phyloP scores from a whole-genome alignment of 2,329 filamentous ascomycete species.

The Gnomoniopsis smithogilvyi region DNA sequence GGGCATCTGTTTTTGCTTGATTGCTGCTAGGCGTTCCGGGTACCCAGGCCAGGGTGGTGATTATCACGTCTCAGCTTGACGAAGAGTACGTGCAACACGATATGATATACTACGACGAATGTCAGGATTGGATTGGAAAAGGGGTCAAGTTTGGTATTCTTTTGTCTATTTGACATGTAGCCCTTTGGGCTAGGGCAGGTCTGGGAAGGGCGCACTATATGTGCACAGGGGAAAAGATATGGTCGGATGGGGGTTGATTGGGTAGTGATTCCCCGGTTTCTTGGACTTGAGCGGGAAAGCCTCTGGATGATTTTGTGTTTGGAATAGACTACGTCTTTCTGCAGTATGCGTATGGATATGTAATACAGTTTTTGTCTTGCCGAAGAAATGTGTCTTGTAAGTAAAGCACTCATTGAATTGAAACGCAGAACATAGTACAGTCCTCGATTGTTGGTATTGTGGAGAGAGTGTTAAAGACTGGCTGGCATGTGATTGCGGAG shows the following conservation, averaged over 20 bases:
- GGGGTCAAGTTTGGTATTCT: neutral
- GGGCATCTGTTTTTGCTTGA: neutral
- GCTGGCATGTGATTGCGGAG: too few relatives aligned
- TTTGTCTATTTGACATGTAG: neutral
- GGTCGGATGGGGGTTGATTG: neutral
- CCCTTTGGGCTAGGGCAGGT: neutral
- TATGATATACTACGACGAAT: neutral
- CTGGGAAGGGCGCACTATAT: neutral
- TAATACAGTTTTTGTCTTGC: neutral
- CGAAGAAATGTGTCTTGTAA: neutral
- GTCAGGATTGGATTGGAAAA: neutral
- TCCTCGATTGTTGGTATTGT: too few relatives aligned
- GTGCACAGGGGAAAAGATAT: conserved; percentile 2
- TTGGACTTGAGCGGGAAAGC: neutral
- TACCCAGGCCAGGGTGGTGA: neutral
- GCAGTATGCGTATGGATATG: neutral
- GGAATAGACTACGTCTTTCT: neutral
- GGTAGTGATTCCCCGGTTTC: neutral
- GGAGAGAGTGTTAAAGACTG: too few relatives aligned
- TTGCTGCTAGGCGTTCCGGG: neutral
- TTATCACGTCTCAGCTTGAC: neutral
- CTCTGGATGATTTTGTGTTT: neutral
- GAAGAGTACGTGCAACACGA: conserved; percentile 4
- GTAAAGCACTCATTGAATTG: too few relatives aligned
- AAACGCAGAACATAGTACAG: too few relatives aligned